Base-by-base conservation (phyloP, 768 basidiomycete species). In the Termitomyces sp. region DNA sequence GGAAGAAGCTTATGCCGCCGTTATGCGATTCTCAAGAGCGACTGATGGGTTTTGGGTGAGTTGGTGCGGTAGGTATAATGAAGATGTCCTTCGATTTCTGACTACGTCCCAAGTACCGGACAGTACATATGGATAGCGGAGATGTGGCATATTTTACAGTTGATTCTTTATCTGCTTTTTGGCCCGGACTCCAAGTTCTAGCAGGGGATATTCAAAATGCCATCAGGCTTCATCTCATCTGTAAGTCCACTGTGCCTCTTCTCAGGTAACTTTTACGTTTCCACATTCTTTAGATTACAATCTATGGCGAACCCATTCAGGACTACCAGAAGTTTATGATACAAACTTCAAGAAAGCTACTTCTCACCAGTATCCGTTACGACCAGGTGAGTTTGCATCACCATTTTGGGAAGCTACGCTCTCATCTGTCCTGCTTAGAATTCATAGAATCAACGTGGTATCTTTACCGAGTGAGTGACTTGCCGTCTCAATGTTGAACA, bases 391-490 rank as follows among this genome's bases (percentile, higher is more conserved):
- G 70, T 61, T 28, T 56, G 44, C 18, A 52, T 30, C n/a, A 16
- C n/a, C 9, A 14, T 42, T 22, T 9, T 22, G 14, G 6, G 6
- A 22, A n/a, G 30, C 3, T 45, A 8, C 14, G 12, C 13, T 10
- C 49, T 58, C 32, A 52, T 52, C 26, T 16, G 16, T n/a, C 24
- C 2, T 38, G 18, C 5, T 53, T 20, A 84, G 96, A 99, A 72
- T 95, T 97, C 64, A 82, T 97, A 57, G 97, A 99, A 72, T 94
- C 91, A 22, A 99, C 93, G 6, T 95, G 94, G 87, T 97, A 95
- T 72, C 77, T 98, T 18, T 98, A 97, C 66, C 81, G 90, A 53
- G 92, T 90, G 63, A 61, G 83, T 70, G 40, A 32, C 10, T 20
- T 6, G 3, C n/a, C 44, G 35, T 26, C 48, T 46, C 10, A 30